Evolutionary conservation across 306 rosid genomes (phyloP).

Genomic region (Malus asiatica): DNA sequence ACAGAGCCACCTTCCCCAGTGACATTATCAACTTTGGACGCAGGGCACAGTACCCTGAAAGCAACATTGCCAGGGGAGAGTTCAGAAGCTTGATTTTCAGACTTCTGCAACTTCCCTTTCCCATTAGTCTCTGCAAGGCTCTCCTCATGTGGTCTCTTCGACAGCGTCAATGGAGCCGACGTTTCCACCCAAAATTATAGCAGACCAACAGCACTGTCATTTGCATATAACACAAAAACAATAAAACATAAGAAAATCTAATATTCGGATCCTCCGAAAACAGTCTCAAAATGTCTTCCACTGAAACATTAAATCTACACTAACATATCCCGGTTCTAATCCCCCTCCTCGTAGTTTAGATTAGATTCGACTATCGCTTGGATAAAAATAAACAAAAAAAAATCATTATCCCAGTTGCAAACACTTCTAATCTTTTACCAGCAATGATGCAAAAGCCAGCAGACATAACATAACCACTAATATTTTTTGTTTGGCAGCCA

Average conservation of each 20-base stretch:
- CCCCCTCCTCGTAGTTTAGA: background rate
- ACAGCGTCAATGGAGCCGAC: conserved; percentile 55
- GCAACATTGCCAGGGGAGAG: conserved; percentile 28
- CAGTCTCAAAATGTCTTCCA: background rate
- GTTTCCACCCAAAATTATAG: conserved; percentile 18
- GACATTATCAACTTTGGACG: conserved; percentile 42
- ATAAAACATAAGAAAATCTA: background rate
- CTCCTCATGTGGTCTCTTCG: conserved; percentile 61
- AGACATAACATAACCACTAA: background rate
- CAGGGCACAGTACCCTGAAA: conserved; percentile 63
- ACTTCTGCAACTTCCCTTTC: conserved; percentile 60
- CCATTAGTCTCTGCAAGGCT: conserved; percentile 34
- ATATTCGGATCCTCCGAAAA: background rate
- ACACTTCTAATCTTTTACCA: background rate
- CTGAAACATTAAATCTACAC: background rate
- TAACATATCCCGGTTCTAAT: background rate
- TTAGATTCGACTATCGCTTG: too few relatives aligned
- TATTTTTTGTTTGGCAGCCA: background rate
- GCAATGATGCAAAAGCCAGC: background rate
- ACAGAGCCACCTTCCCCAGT: conserved; percentile 59
- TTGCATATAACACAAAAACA: background rate
- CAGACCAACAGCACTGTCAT: conserved; percentile 13
- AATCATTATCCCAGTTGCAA: background rate
- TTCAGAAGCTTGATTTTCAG: conserved; percentile 23
- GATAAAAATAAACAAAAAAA: too few relatives aligned